Base-by-base conservation (phyloP, 257 asterid genomes). In the Ilex aquifolium region DNA sequence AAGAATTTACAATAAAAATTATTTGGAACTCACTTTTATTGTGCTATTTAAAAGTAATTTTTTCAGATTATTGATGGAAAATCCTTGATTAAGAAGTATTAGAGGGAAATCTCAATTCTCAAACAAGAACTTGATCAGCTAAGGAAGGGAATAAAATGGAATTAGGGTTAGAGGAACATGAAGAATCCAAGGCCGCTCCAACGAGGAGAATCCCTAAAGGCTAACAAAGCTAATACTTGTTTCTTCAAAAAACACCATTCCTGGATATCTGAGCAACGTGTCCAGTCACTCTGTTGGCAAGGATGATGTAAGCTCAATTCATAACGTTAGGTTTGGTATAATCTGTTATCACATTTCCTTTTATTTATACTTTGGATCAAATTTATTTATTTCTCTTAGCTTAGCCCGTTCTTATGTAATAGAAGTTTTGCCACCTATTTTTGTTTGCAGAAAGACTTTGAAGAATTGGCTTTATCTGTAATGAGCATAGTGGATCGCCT, bases 51-150 rank as follows among this genome's bases (percentile, higher is more conserved):
- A 56, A 52, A 56, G 48, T 56, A 39, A 42, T 42, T 46, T 42
- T 67, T 60, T 60, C 89, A 93, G 99, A 88, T 93, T 72, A 90
- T 93, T 76, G 99, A 93, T 83, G 99, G 88, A 64, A 90, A 93
- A 69, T 93, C 99, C n/a, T 74, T 93, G 85, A 93, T 93, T 80
- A 93, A 93, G 88, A 93, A 93, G 72, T 93, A 93, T 80, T 97
- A 93, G 76, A 84, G 77, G 69, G 97, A 93, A 84, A 93, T 93
- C 66, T 85, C 96, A 68, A 68, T 67, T 65, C 95, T 93, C 65
- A 93, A 79, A 71, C 78, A 85, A 64, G 99, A 93, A 77, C 99
- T 93, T 36, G 96, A 88, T 79, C 95, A 90, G 72, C 76, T 88
- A 44, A 85, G 59, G 76, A 80, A 79, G 39, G 99, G 62, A 84